Base-by-base conservation (phyloP, 2,329 filamentous ascomycete genomes). In the Fusarium palustre region DNA sequence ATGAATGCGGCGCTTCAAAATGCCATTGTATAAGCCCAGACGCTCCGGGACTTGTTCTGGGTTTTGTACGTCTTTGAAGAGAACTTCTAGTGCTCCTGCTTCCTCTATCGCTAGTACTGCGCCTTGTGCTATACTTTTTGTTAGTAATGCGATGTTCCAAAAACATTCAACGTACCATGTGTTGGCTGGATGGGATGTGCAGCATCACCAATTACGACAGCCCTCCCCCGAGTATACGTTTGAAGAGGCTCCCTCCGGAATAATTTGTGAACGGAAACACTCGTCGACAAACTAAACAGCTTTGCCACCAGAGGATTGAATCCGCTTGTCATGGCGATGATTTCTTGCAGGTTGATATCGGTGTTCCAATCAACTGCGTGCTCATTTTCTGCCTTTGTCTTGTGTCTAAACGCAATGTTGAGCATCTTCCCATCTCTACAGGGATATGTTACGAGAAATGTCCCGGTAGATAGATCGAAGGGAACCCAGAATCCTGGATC, bases 401-500 rank as follows among this genome's bases (percentile, higher is more conserved):
- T 30, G 3, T 63, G 59, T 2, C n/a, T 12, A 10, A 55, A 55
- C 0, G 59, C 48, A 0, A 63, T 8, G 6, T 63, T 63, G 5
- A 63, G 57, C 42, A 63, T 63, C 0, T 47, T 43, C 1, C 9
- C 20, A 4, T 62, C 25, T 1, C 59, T 15, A 1, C 59, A 63
- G 1, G 59, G 59, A 9, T 63, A 63, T 0, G 57, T 62, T 0
- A 63, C 59, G 3, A 55, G 22, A 1, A 62, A 63, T 0, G 48
- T 62, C 0, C 42, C 59, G 0, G 48, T 62, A 0, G 48, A 30
- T 0, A 56, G 31, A 0, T 64, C 60, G 11, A 63, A 63, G 0
- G 57, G 60, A 0, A 62, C 60, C 60, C 60, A 63, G 7, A 63
- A 63, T 0, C 60, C 60, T 1, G 57, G 42, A 2, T 39, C 45